Percentiles rank a stretch among this genome's conserved stretches.
Conservation (phyloP, 2,329 filamentous ascomycete species). For the Alternaria triticimaculans region DNA sequence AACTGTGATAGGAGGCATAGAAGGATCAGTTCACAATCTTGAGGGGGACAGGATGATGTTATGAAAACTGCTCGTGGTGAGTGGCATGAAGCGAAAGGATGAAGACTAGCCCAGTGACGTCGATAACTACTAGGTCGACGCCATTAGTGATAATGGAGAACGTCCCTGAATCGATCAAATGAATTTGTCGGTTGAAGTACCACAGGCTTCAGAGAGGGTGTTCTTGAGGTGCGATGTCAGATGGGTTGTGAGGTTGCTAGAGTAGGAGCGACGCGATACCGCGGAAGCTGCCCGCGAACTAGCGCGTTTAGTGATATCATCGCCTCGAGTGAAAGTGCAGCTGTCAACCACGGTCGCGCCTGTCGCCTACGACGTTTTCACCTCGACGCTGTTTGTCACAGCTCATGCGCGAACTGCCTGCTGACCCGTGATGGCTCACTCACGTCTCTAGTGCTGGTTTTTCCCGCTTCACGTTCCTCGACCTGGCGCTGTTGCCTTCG, state of each 20-base stretch:
- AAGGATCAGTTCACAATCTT: neutral
- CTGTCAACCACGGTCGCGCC: neutral
- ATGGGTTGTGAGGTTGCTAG: neutral
- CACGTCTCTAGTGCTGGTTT: neutral
- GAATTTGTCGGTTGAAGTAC: neutral
- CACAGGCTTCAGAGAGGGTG: neutral
- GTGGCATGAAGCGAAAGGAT: neutral
- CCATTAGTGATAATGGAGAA: neutral
- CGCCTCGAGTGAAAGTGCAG: conserved; percentile 8
- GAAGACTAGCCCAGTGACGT: neutral
- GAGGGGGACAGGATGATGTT: neutral
- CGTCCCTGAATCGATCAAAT: neutral
- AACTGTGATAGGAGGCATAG: neutral
- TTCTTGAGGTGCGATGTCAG: neutral
- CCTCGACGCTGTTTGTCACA: neutral
- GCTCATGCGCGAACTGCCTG: neutral
- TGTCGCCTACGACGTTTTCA: neutral
- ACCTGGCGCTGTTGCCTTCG: conserved; percentile 22
- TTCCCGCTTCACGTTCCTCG: neutral
- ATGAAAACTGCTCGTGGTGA: neutral
- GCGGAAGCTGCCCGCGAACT: conserved; percentile 24
- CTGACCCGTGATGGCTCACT: neutral
- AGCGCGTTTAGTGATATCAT: conserved; percentile 34
- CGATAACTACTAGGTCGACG: neutral
- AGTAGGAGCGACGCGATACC: neutral